These are phyloP conservation scores for Colletotrichum sp. DNA, from an alignment of 2,329 filamentous ascomycete species.

Conservation along the genomic window DNA sequence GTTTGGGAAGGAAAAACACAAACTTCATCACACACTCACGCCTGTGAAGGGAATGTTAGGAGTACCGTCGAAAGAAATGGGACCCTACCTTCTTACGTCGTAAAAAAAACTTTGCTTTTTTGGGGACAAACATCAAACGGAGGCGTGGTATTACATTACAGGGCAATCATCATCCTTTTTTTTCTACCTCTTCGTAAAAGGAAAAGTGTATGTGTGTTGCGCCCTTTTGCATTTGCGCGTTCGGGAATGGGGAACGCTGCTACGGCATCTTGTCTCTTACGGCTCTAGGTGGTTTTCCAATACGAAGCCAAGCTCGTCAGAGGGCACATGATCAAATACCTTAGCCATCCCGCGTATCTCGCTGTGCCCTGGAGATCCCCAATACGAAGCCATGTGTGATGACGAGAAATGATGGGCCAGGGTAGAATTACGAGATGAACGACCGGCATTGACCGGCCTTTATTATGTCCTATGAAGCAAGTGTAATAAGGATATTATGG, in stretches of 20 bases:
- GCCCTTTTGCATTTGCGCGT: slow-evolving; percentile 48
- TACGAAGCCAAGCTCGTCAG: slow-evolving; percentile 46
- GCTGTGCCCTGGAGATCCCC: slow-evolving; percentile 14
- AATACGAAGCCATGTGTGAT: neutral
- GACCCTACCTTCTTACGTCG: slow-evolving; percentile 4
- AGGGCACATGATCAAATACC: slow-evolving; percentile 37
- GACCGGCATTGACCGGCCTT: neutral
- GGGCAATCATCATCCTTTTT: slow-evolving; percentile 23
- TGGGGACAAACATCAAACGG: slow-evolving; percentile 21
- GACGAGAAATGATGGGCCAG: neutral
- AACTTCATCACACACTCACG: neutral
- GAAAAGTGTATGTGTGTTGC: slow-evolving; percentile 8
- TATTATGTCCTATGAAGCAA: neutral
- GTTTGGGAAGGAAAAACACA: slow-evolving; percentile 29
- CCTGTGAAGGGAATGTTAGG: neutral
- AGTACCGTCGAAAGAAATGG: neutral
- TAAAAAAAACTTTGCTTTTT: slow-evolving; percentile 21
- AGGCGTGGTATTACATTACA: slow-evolving; percentile 23
- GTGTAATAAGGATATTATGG: neutral
- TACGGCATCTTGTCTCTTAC: slow-evolving; percentile 34
- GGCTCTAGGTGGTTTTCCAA: slow-evolving; percentile 34
- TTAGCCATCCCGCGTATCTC: neutral
- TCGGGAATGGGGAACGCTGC: slow-evolving; percentile 50
- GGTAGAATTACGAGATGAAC: neutral
- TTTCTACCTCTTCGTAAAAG: neutral